phyloP scores from a whole-genome alignment of 2,329 filamentous ascomycete species.

The Fusarium sp. region DNA sequence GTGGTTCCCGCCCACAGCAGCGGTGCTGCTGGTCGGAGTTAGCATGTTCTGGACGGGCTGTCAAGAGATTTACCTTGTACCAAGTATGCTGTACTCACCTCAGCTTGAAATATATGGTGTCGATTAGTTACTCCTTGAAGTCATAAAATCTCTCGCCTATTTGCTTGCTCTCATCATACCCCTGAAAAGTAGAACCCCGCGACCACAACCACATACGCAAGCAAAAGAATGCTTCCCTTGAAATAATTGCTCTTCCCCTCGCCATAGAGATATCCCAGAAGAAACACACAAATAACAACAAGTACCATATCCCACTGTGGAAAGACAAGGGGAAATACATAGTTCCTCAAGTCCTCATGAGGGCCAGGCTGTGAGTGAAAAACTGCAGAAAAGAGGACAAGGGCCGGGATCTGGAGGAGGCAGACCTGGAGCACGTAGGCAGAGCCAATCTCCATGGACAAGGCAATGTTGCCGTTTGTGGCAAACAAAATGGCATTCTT shows the following conservation, averaged over 20 bases:
- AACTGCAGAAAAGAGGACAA: neutral
- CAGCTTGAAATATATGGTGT: neutral
- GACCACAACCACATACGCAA: neutral
- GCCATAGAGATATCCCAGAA: neutral
- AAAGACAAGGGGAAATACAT: neutral
- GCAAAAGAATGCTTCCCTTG: conserved; percentile 2
- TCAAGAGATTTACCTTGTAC: neutral
- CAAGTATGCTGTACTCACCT: neutral
- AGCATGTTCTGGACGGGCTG: neutral
- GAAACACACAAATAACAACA: neutral
- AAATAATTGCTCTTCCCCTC: neutral
- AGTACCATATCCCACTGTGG: conserved; percentile 6
- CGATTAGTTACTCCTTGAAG: neutral
- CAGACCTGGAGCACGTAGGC: neutral
- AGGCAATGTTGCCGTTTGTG: neutral
- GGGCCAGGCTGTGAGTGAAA: neutral
- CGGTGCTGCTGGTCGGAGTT: neutral
- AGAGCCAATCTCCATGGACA: neutral
- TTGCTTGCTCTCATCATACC: neutral
- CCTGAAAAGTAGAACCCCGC: neutral
- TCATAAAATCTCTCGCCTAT: neutral
- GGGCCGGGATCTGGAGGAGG: neutral
- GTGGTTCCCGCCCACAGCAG: neutral
- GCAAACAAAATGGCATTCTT: neutral
- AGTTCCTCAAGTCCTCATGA: neutral